Evolutionary conservation across 768 basidiomycete species (phyloP).

Genomic region (Mycena albidolilacea): DNA sequence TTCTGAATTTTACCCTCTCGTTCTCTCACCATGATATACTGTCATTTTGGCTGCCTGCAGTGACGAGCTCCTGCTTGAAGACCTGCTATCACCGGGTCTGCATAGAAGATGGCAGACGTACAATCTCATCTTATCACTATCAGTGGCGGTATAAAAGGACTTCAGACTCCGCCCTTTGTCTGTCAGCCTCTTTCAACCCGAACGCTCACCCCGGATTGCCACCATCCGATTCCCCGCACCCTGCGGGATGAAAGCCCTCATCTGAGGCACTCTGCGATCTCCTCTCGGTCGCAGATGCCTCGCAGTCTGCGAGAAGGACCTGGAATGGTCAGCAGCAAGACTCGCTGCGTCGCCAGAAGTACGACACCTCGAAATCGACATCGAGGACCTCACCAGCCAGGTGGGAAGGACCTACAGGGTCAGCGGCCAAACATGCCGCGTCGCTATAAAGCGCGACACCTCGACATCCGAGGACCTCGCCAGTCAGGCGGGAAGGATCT

Average conservation of each 20-base stretch:
- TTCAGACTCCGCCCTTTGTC: not conserved
- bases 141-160: not conserved
- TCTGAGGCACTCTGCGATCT: too few relatives aligned
- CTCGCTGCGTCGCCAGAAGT: conserved; percentile 22
- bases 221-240: not conserved
- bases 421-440: conserved; percentile 18
- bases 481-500: conserved; percentile 5
- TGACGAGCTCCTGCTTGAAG: too few relatives aligned
- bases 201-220: not conserved
- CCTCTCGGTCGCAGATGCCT: too few relatives aligned
- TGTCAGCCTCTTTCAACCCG: not conserved
- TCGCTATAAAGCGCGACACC: conserved; percentile 14
- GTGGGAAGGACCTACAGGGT: conserved; percentile 12
- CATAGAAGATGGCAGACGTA: too few relatives aligned
- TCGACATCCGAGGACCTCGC: conserved; percentile 2
- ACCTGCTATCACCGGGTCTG: too few relatives aligned
- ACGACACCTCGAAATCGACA: conserved; percentile 11
- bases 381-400: not conserved
- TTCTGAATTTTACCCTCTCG: too few relatives aligned
- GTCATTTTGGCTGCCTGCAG: too few relatives aligned
- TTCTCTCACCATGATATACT: too few relatives aligned
- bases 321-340: conserved; percentile 19
- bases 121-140: too few relatives aligned
- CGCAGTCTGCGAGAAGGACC: too few relatives aligned
- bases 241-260: too few relatives aligned